Conservation (phyloP, 129 eudicot genomes). For the Lonicera japonica region DNA sequence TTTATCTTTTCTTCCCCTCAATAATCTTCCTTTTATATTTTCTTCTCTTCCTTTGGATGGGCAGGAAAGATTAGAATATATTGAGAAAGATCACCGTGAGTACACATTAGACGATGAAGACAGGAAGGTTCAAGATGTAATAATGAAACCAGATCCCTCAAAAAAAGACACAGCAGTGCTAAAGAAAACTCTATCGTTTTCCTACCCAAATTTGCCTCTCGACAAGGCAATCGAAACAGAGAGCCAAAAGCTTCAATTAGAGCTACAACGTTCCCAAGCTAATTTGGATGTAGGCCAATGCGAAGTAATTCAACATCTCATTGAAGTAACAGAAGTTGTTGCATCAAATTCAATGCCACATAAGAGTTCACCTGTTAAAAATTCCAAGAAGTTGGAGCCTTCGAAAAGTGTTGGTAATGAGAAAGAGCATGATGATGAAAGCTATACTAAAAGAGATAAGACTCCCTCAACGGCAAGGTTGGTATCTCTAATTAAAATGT, state of each 20-base stretch:
- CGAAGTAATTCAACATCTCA: slow-evolving; percentile 86
- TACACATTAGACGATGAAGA: slow-evolving; percentile 94
- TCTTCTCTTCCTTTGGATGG: not conserved
- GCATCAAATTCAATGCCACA: slow-evolving; percentile 52
- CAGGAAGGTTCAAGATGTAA: slow-evolving; percentile 73
- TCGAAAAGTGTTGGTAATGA: slow-evolving; percentile 32
- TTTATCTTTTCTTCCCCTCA: not conserved
- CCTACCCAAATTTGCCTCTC: slow-evolving; percentile 82
- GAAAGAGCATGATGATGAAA: slow-evolving; percentile 35
- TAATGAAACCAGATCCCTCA: slow-evolving; percentile 77
- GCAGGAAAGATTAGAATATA: not conserved
- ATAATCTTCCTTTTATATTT: not conserved
- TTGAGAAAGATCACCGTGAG: slow-evolving; percentile 50
- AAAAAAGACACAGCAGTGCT: slow-evolving; percentile 49
- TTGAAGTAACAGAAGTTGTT: slow-evolving; percentile 77
- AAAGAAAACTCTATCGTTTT: slow-evolving; percentile 86
- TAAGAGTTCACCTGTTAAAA: slow-evolving; percentile 43
- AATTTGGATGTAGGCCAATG: slow-evolving; percentile 77
- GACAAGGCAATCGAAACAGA: slow-evolving; percentile 65
- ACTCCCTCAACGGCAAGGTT: slow-evolving; percentile 56
- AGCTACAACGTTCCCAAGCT: slow-evolving; percentile 85
- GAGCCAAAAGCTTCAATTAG: slow-evolving; percentile 81
- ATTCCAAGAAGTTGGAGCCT: slow-evolving; percentile 34
- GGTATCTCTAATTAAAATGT: slow-evolving; percentile 6
- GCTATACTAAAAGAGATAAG: slow-evolving; percentile 26